Base-by-base conservation (phyloP, 139 green algal species). In the Penium margaritaceum region DNA sequence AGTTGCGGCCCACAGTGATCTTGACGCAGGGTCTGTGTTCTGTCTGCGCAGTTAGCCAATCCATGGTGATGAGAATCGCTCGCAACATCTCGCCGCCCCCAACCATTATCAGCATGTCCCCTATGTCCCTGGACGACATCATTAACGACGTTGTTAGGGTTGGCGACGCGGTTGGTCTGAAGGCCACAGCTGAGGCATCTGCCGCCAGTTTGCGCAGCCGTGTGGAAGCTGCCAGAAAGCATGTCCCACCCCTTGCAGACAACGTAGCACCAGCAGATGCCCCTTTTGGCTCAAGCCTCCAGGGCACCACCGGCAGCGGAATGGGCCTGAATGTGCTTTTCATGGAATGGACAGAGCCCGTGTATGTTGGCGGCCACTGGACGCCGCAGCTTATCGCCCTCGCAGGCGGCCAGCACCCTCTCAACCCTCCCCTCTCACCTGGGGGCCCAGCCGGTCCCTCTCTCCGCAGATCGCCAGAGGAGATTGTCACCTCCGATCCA, bases 291-390 rank as follows among this genome's bases (percentile, higher is more conserved):
- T n/a, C n/a, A n/a, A n/a, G n/a, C n/a, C n/a, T n/a, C n/a, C n/a
- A n/a, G n/a, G n/a, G n/a, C n/a, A n/a, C n/a, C n/a, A n/a, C n/a
- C n/a, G 27, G 19, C 4, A 5, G 36, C 5, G 32, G 21, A 32
- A 6, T 9, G 19, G 27, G 27, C 46, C 5, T 24, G 27, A 80
- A 68, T 34, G 86, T 94, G 29, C 85, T 83, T 0, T 90, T 93
- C 46, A 21, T 90, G 34, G 90, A 95, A 71, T 95, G 90, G 90
- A 84, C 83, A 1, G 85, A 87, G 9, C 90, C 90, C 0, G 72
- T 95, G 5, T 95, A 92, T 65, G 58, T 68, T 1, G 90, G 90
- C 1, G 90, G 90, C 0, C 90, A 95, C 74, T 95, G 90, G 90
- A 95, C 90, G 24, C 90, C 90, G 2, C 81, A 90, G 81, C 78